Conservation (phyloP, 345 rosid species). For the Citrus reticulata region DNA sequence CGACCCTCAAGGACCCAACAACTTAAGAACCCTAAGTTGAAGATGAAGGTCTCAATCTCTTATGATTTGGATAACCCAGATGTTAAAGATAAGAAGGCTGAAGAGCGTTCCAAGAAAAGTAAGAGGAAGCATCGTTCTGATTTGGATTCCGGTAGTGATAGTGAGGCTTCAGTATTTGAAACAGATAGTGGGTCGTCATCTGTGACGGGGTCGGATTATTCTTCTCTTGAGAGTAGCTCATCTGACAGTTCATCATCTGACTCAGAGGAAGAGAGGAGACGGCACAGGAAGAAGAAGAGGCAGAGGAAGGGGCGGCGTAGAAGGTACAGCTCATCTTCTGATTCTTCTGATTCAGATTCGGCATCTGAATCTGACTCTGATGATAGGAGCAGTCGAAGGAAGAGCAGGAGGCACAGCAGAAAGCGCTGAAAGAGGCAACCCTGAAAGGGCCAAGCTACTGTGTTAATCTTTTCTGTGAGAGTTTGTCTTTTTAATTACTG, state of each 20-base stretch:
- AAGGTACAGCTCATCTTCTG: slow-evolving; percentile 70
- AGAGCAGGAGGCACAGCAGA: slow-evolving; percentile 60
- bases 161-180: slow-evolving; percentile 91
- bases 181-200: slow-evolving; percentile 64
- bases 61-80: slow-evolving; percentile 55
- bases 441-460: not conserved
- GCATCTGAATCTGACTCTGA: slow-evolving; percentile 63
- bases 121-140: slow-evolving; percentile 76
- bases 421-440: slow-evolving; percentile 25
- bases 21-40: slow-evolving; percentile 85
- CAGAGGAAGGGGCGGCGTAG: slow-evolving; percentile 60
- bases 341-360: slow-evolving; percentile 56
- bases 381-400: slow-evolving; percentile 53
- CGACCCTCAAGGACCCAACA: slow-evolving; percentile 93
- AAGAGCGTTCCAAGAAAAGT: slow-evolving; percentile 62
- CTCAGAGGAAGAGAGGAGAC: slow-evolving; percentile 65
- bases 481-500: not conserved
- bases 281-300: slow-evolving; percentile 61
- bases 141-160: slow-evolving; percentile 52
- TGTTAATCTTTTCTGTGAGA: not conserved
- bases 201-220: slow-evolving; percentile 59
- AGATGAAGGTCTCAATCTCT: slow-evolving; percentile 52
- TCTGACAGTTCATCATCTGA: slow-evolving; percentile 69
- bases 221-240: slow-evolving; percentile 62
- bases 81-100: slow-evolving; percentile 38